A percentile compares a stretch with the other conserved stretches of the same genome.
phyloP scores from a whole-genome alignment of 495 filamentous ascomycete genomes.

The Podospora tetraspora region DNA sequence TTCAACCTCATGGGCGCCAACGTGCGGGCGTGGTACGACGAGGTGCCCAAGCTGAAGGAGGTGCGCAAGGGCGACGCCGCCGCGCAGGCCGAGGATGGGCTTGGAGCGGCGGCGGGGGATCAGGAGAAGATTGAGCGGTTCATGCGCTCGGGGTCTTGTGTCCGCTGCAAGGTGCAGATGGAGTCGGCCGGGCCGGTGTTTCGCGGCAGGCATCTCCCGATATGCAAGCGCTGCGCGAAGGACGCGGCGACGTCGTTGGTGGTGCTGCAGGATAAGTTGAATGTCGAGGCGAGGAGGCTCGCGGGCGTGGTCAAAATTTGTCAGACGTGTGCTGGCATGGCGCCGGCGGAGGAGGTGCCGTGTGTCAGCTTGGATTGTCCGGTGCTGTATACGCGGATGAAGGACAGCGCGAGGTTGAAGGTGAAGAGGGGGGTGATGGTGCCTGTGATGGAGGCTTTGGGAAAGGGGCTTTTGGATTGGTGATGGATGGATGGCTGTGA shows the following conservation, averaged over 20 bases:
- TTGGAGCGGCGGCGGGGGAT: not conserved
- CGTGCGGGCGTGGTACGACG: slow-evolving; percentile 86
- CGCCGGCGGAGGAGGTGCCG: slow-evolving; percentile 66
- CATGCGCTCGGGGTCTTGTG: slow-evolving; percentile 70
- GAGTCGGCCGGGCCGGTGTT: slow-evolving; percentile 23
- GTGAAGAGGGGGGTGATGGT: slow-evolving; percentile 52
- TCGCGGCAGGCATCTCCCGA: slow-evolving; percentile 9
- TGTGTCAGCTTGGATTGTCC: slow-evolving; percentile 92
- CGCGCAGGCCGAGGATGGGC: not conserved
- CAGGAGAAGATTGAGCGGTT: slow-evolving; percentile 65
- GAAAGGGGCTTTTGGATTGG: slow-evolving; percentile 42
- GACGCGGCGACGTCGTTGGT: slow-evolving; percentile 55
- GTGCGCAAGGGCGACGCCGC: slow-evolving; percentile 53
- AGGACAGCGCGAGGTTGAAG: slow-evolving; percentile 57
- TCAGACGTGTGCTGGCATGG: slow-evolving; percentile 69
- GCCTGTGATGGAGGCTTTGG: slow-evolving; percentile 53
- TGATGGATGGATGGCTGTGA: slow-evolving; percentile 13
- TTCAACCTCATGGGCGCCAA: slow-evolving; percentile 96
- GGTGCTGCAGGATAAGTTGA: slow-evolving; percentile 55
- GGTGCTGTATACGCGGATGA: slow-evolving; percentile 81
- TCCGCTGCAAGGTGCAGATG: slow-evolving; percentile 68
- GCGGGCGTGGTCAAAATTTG: slow-evolving; percentile 69
- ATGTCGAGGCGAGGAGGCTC: slow-evolving; percentile 57
- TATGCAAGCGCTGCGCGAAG: slow-evolving; percentile 61
- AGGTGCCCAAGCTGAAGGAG: slow-evolving; percentile 87